Conservation (phyloP, 2,329 filamentous ascomycete species). For the Xylaria hypoxylon region DNA sequence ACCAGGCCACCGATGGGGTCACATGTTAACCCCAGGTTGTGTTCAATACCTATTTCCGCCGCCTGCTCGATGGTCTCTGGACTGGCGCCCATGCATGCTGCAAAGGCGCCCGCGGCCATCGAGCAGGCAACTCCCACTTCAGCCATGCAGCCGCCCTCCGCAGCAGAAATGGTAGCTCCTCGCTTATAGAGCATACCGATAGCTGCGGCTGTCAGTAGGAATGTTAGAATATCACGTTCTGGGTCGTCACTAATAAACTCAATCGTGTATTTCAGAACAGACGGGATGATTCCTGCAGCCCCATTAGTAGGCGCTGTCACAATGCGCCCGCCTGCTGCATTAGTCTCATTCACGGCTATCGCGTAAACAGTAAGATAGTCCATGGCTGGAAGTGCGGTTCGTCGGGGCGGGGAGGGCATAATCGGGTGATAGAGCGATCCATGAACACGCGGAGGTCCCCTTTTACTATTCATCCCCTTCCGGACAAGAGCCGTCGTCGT, state of each 20-base stretch:
- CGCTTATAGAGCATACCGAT: constrained; percentile 67
- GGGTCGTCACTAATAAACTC: constrained; percentile 64
- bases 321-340: constrained; percentile 62
- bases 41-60: constrained; percentile 65
- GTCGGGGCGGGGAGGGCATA: constrained; percentile 58
- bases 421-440: constrained; percentile 61
- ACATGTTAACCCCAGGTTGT: constrained; percentile 63
- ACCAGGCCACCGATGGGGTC: constrained; percentile 64
- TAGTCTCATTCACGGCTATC: constrained; percentile 66
- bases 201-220: constrained; percentile 61
- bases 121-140: constrained; percentile 65
- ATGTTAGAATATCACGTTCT: constrained; percentile 62
- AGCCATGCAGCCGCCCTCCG: constrained; percentile 66
- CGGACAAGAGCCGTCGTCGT: constrained; percentile 36
- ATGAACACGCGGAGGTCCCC: constrained; percentile 56
- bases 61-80: constrained; percentile 64
- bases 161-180: constrained; percentile 63
- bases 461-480: constrained; percentile 44
- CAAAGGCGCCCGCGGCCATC: constrained; percentile 64
- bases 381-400: constrained; percentile 63
- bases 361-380: constrained; percentile 64
- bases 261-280: constrained; percentile 62
- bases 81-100: constrained; percentile 63
- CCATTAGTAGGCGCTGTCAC: constrained; percentile 65
- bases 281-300: constrained; percentile 63